Base-by-base conservation (phyloP, 306 rosid species). In the Carpinus viminea region DNA sequence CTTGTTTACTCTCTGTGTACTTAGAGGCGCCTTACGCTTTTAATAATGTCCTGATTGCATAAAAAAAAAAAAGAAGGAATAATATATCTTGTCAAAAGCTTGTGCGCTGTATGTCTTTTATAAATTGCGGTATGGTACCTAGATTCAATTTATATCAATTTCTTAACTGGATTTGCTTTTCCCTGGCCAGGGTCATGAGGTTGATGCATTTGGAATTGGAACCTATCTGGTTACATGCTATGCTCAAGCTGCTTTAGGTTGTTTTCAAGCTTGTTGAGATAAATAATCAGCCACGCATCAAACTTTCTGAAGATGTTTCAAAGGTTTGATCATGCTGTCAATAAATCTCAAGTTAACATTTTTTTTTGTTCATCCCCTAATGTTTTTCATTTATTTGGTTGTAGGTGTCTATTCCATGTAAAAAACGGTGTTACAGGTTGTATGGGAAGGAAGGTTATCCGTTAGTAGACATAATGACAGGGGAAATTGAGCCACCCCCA, bases 241-340 rank as follows among this genome's bases (percentile, higher is more conserved):
- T 82, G 97, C 98, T 84, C 99, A 96, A 88, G 96, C 99, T 81
- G 99, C 99, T 48, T 76, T 96, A 70, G 99, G 99, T 69, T 93
- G 94, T 96, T 75, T 96, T 96, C 93, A 96, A 96, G 93, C 91
- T 96, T 75, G 99, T 96, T 83, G 98, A 96, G 83, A 96, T 96
- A 80, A 96, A 96, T 79, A 83, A 84, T 81, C 98, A 93, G 78
- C 99, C 99, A 56, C 96, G 99, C 54, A 96, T 96, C 70, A 96
- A 96, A 82, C 99, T 96, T 83, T 96, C 99, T 82, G 98, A 96
- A 86, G 99, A 96, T 84, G 96, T 96, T 68, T 87, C 99, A 13
- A 96, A 96, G 99, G 99, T 96, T 85, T 72, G 87, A 80, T 66
- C 68, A 47, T 72, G 52, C 81, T 80, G 52, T 72, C 75, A 57